Percentiles rank a stretch among this genome's conserved stretches.
phyloP scores from a whole-genome alignment of 768 basidiomycete genomes.

The Holtermanniella nyarrowii region DNA sequence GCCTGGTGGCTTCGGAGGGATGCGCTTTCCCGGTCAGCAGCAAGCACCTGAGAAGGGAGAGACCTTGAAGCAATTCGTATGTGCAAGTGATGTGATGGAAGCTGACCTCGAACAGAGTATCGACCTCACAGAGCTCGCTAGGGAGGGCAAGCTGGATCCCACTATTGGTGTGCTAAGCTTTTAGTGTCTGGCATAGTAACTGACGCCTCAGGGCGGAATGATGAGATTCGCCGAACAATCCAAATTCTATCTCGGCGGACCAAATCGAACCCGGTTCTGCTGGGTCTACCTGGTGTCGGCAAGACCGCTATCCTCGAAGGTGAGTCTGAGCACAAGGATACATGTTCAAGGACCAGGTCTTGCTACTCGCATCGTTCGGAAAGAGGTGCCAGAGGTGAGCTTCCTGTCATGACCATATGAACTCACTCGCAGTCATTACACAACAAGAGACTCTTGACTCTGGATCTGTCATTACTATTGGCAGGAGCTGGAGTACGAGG shows the following conservation, averaged over 20 bases:
- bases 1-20: conserved; percentile 22
- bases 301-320: conserved; percentile 86
- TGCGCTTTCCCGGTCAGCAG: conserved; percentile 25
- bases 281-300: conserved; percentile 75
- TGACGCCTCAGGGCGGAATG: conserved; percentile 14
- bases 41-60: conserved; percentile 56
- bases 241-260: conserved; percentile 83
- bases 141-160: conserved; percentile 76
- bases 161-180: conserved; percentile 64
- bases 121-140: conserved; percentile 75
- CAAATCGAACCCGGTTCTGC: conserved; percentile 73
- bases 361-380: conserved; percentile 72
- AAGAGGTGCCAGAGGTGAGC: conserved; percentile 79
- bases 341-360: conserved; percentile 43
- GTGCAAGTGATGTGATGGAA: background rate
- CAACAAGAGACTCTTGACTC: conserved; percentile 73
- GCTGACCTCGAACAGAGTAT: conserved; percentile 44
- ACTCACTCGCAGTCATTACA: conserved; percentile 56
- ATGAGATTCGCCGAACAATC: conserved; percentile 79
- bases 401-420: background rate
- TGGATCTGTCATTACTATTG: conserved; percentile 73
- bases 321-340: background rate
- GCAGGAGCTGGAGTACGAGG: conserved; percentile 86
- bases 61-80: conserved; percentile 62
- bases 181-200: conserved; percentile 50